Evolutionary conservation across 2,329 filamentous ascomycete genomes (phyloP).

Genomic region (Daldinia eschscholtzii): DNA sequence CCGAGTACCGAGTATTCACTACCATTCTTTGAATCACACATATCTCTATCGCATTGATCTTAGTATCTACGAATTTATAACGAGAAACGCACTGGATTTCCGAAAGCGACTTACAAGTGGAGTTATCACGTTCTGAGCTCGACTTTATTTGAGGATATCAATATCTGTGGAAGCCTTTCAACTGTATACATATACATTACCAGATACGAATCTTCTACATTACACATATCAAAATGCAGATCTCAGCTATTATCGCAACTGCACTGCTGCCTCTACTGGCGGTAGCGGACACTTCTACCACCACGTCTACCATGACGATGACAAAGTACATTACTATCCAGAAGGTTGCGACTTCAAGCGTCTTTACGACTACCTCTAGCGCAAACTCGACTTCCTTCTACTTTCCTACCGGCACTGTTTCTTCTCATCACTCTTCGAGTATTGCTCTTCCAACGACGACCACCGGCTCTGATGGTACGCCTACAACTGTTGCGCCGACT

Average conservation of each 20-base stretch:
- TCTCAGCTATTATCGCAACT: slow-evolving; percentile 61
- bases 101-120: slow-evolving; percentile 34
- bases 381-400: slow-evolving; percentile 55
- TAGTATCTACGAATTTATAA: slow-evolving; percentile 38
- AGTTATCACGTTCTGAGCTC: slow-evolving; percentile 21
- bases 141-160: slow-evolving; percentile 19
- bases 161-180: slow-evolving; percentile 21
- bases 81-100: slow-evolving; percentile 42
- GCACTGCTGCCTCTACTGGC: slow-evolving; percentile 67
- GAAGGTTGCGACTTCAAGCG: slow-evolving; percentile 53
- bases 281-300: slow-evolving; percentile 58
- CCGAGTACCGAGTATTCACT: slow-evolving; percentile 51
- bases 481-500: slow-evolving; percentile 50
- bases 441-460: slow-evolving; percentile 47
- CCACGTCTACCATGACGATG: slow-evolving; percentile 63
- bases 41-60: slow-evolving; percentile 35
- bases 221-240: slow-evolving; percentile 55
- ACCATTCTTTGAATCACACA: slow-evolving; percentile 45
- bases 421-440: slow-evolving; percentile 45
- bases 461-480: slow-evolving; percentile 47
- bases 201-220: slow-evolving; percentile 13
- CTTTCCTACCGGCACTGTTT: slow-evolving; percentile 51
- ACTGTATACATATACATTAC: not conserved
- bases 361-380: slow-evolving; percentile 28
- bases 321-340: slow-evolving; percentile 67